phyloP scores from a whole-genome alignment of 371 early-diverging fungal species.

The Sporodiniella umbellata region DNA sequence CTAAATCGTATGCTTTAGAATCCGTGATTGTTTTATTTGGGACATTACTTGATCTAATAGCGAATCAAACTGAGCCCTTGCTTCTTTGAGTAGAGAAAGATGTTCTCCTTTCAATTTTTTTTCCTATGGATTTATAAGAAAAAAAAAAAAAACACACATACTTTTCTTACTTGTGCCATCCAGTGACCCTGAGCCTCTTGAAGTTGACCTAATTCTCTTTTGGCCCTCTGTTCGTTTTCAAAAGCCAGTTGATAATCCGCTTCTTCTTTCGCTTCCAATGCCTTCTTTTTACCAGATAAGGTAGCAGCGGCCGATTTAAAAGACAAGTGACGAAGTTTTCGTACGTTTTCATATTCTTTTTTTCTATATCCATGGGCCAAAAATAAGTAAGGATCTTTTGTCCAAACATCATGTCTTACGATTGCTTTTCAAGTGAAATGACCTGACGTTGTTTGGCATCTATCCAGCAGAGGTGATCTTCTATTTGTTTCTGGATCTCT shows the following conservation, averaged over 20 bases:
- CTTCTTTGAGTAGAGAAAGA: constrained; percentile 9
- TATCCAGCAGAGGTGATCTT: background rate
- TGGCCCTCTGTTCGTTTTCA: constrained; percentile 38
- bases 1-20: constrained; percentile 6
- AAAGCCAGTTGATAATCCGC: constrained; percentile 41
- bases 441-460: constrained; percentile 10
- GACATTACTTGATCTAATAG: constrained; percentile 15
- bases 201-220: constrained; percentile 24
- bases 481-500: background rate
- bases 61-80: constrained; percentile 6
- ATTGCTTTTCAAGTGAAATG: constrained; percentile 12
- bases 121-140: constrained; percentile 4
- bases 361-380: constrained; percentile 17
- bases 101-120: constrained; percentile 7
- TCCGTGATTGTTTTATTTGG: background rate
- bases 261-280: constrained; percentile 28
- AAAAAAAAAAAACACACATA: background rate
- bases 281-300: constrained; percentile 39
- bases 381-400: background rate
- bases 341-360: constrained; percentile 36
- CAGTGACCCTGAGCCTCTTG: background rate
- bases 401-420: constrained; percentile 8
- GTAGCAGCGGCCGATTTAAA: constrained; percentile 39
- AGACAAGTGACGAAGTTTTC: constrained; percentile 33
- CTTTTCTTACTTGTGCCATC: background rate